Conservation (phyloP, 1,284 basidiomycete genomes). For the Trichosporon sp. region DNA sequence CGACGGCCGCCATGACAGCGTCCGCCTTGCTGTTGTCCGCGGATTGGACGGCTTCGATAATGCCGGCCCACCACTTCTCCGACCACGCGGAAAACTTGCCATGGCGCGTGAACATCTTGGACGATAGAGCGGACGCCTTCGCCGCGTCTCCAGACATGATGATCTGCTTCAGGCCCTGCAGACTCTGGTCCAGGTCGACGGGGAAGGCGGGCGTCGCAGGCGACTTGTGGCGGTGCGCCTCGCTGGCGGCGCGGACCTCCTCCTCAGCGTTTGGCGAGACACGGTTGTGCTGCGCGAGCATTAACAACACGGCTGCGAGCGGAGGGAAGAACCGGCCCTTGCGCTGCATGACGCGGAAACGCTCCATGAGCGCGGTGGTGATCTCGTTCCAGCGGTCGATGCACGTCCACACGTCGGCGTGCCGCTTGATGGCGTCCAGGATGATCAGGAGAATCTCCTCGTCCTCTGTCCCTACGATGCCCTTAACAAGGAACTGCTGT, state of each 20-base stretch:
- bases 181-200: conserved; percentile 40
- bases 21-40: conserved; percentile 27
- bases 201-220: conserved; percentile 28
- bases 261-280: conserved; percentile 41
- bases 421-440: conserved; percentile 46
- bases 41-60: conserved; percentile 38
- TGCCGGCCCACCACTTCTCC: conserved; percentile 41
- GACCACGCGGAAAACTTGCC: conserved; percentile 44
- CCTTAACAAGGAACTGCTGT: conserved; percentile 43
- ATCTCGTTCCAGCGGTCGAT: conserved; percentile 51
- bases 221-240: conserved; percentile 27
- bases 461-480: conserved; percentile 44
- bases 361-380: conserved; percentile 45
- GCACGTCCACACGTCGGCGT: conserved; percentile 53
- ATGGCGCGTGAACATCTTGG: conserved; percentile 42
- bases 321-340: conserved; percentile 37
- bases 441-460: conserved; percentile 47
- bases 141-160: conserved; percentile 35
- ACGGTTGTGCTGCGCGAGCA: conserved; percentile 40
- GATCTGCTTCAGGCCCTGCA: conserved; percentile 36
- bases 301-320: conserved; percentile 38
- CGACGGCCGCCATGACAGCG: conserved; percentile 30
- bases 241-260: conserved; percentile 38
- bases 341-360: conserved; percentile 40
- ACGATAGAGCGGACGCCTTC: conserved; percentile 32